Conservation (phyloP, 169 alveolate species). For the Perkinsus marinus region DNA sequence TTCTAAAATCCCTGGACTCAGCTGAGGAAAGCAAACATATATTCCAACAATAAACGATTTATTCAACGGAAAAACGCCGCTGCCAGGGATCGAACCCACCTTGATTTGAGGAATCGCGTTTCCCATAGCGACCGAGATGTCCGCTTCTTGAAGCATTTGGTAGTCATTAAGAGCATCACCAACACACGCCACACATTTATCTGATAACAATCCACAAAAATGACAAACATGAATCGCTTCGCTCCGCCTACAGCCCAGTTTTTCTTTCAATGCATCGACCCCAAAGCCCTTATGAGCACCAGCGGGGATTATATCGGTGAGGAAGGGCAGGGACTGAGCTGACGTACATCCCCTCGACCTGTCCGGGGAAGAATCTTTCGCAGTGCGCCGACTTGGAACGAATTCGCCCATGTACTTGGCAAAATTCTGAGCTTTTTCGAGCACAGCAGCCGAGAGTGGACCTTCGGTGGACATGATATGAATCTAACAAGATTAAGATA, state of each 20-base stretch:
- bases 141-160: background rate
- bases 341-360: background rate
- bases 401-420: background rate
- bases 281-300: background rate
- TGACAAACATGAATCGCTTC: background rate
- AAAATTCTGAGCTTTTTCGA: background rate
- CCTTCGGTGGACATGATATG: background rate
- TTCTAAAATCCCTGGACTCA: too few species aligned
- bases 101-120: background rate
- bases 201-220: background rate
- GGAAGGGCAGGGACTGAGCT: background rate
- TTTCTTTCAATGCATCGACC: background rate
- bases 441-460: background rate
- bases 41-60: too few species aligned
- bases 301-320: background rate
- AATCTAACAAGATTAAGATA: background rate
- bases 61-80: too few species aligned
- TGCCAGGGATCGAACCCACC: background rate
- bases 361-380: background rate
- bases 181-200: background rate
- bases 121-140: background rate
- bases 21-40: too few species aligned
- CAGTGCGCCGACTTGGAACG: background rate
- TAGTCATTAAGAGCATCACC: background rate
- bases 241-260: background rate